Base-by-base conservation (phyloP, 441 rosid genomes). In the Populus hybrid region DNA sequence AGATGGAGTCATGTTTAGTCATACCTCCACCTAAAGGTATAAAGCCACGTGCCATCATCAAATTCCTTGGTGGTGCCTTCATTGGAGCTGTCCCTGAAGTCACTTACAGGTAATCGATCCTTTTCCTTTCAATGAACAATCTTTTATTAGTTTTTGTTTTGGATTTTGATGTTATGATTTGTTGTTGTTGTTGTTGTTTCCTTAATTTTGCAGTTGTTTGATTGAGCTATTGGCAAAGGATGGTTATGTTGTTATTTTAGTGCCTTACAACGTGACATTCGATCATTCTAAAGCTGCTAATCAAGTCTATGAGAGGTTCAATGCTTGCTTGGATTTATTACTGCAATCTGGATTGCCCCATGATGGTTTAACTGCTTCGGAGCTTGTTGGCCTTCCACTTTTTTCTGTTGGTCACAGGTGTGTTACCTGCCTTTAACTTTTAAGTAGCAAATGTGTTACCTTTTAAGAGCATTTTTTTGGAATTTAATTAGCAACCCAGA, bases 401-500 rank as follows among this genome's bases (percentile, higher is more conserved):
- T 93, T 83, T 79, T 91, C 93, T 63, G 97, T 93, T 79, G 99
- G 97, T 80, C 99, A 95, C 83, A 95, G 98, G 99, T 90, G 4
- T 18, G 80, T 75, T 68, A 69, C 21, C 42, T 57, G 6, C 5
- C 59, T 73, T 76, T 11, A 21, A n/a, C 34, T 50, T 61, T 42
- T 67, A 66, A 46, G 57, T 14, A 46, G 57, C 57, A 46, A 46
- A 46, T 11, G 57, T 71, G 32, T 23, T 53, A 21, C 57, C 57
- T 14, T 53, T 53, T 28, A 50, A 71, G 32, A 20, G n/a, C 74
- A 16, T 71, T 34, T 67, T 46, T 28, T 30, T 18, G 30, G 3
- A 20, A 30, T 73, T 11, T 11, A 34, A 38, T 34, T 73, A 46
- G 57, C 57, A 6, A 32, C 63, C 67, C 20, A n/a, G 11, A 23